phyloP scores from a whole-genome alignment of 768 basidiomycete species.

The Wakefieldia striispora region DNA sequence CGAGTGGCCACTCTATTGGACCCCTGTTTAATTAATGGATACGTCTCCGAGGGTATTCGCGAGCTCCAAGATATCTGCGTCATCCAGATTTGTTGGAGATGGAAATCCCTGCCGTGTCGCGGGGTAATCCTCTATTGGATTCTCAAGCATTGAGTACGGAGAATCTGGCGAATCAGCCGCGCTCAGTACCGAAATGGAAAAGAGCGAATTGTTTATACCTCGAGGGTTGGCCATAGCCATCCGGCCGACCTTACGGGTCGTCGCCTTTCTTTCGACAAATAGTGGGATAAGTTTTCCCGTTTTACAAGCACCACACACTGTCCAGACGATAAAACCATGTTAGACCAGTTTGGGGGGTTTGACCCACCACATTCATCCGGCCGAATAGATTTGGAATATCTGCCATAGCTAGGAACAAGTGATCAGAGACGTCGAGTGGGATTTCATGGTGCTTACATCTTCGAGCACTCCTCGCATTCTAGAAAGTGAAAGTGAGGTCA shows the following conservation, averaged over 20 bases:
- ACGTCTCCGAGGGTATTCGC: slow-evolving; percentile 9
- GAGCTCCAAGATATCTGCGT: slow-evolving; percentile 9
- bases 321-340: background rate
- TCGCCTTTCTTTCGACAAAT: slow-evolving; percentile 42
- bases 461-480: slow-evolving; percentile 66
- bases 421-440: slow-evolving; percentile 4
- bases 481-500: slow-evolving; percentile 5
- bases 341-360: background rate
- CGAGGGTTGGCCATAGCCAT: slow-evolving; percentile 44
- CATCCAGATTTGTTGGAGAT: background rate
- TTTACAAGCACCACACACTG: slow-evolving; percentile 69
- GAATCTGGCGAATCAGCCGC: slow-evolving; percentile 17
- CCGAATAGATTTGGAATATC: slow-evolving; percentile 70
- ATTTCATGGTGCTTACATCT: slow-evolving; percentile 44
- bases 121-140: background rate
- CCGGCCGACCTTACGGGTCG: slow-evolving; percentile 38
- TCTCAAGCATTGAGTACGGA: slow-evolving; percentile 1
- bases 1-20: background rate
- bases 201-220: slow-evolving; percentile 33
- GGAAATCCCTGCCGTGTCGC: background rate
- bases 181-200: background rate
- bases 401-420: slow-evolving; percentile 54
- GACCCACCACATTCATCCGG: slow-evolving; percentile 61
- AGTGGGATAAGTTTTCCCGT: slow-evolving; percentile 56
- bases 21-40: slow-evolving; percentile 5